A percentile compares a stretch with the other conserved stretches of the same genome.
Conservation (phyloP, 306 rosid genomes). For the Biancaea sappan region DNA sequence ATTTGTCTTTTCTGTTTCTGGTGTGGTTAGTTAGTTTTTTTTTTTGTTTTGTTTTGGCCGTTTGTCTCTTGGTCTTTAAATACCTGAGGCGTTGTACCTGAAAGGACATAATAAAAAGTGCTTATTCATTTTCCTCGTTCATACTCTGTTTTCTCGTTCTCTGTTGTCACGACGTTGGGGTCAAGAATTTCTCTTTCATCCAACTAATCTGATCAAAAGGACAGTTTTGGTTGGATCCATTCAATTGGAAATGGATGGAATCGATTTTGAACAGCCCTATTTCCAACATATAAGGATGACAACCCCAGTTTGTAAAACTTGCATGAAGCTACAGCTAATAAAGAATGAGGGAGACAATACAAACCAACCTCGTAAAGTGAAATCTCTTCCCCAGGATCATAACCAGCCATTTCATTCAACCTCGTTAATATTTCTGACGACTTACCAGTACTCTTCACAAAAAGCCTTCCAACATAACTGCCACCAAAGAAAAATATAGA, state of each 20-base stretch:
- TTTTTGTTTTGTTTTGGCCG: too few species aligned
- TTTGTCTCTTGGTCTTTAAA: too few species aligned
- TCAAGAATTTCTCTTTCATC: too few species aligned
- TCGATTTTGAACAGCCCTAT: neutral
- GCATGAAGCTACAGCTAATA: slow-evolving; percentile 5
- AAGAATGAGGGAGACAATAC: neutral
- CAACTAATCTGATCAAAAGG: too few species aligned
- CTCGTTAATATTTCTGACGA: slow-evolving; percentile 69
- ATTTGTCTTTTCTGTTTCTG: too few species aligned
- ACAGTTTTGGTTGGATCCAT: neutral
- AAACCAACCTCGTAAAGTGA: slow-evolving; percentile 87
- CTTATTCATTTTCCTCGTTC: too few species aligned
- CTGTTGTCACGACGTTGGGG: too few species aligned
- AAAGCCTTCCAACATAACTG: slow-evolving; percentile 82
- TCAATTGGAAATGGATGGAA: neutral
- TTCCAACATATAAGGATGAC: slow-evolving; percentile 16
- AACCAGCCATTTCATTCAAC: slow-evolving; percentile 89
- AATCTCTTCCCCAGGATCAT: slow-evolving; percentile 82
- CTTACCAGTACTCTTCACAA: slow-evolving; percentile 79
- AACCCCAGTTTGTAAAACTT: neutral
- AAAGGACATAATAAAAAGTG: too few species aligned
- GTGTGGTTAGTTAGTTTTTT: too few species aligned
- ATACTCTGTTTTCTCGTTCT: too few species aligned
- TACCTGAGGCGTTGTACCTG: too few species aligned
- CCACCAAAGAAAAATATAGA: slow-evolving; percentile 33